phyloP scores from a whole-genome alignment of 495 filamentous ascomycete genomes.

The Penicillium canescens region DNA sequence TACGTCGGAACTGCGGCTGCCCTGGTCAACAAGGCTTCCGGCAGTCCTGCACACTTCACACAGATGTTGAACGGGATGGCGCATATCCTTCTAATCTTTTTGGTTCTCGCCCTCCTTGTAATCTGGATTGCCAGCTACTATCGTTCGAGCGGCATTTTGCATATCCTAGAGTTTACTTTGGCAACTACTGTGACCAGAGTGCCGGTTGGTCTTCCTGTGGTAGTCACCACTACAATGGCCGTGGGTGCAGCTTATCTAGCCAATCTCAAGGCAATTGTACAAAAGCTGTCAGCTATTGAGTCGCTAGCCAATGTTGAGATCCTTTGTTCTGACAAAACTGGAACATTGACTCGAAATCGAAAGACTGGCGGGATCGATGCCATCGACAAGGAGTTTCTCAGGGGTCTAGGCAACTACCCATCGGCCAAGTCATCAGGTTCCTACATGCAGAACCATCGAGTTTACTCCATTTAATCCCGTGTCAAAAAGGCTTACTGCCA shows the following conservation, averaged over 20 bases:
- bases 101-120: conserved; percentile 74
- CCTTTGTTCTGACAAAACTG: conserved; percentile 94
- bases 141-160: conserved; percentile 72
- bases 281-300: conserved; percentile 91
- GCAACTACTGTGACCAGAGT: conserved; percentile 92
- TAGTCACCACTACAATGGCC: conserved; percentile 96
- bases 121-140: conserved; percentile 90
- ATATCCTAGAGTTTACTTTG: conserved; percentile 79
- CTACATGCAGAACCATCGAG: conserved; percentile 73
- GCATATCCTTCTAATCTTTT: conserved; percentile 69
- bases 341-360: conserved; percentile 84
- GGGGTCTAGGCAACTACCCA: conserved; percentile 76
- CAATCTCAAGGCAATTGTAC: conserved; percentile 89
- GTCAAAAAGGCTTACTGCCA: conserved; percentile 88
- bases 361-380: conserved; percentile 95
- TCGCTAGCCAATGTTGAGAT: conserved; percentile 92
- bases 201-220: conserved; percentile 90
- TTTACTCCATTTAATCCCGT: conserved; percentile 92
- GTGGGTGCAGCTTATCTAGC: conserved; percentile 90
- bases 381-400: conserved; percentile 93
- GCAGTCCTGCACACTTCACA: conserved; percentile 81
- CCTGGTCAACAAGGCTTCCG: conserved; percentile 72
- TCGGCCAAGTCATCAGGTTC: conserved; percentile 71
- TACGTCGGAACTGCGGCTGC: conserved; percentile 88
- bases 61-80: conserved; percentile 84